These are phyloP conservation scores for Syncephalastrum racemosum DNA, from an alignment of 371 early-diverging fungal species.

Conservation along the genomic window DNA sequence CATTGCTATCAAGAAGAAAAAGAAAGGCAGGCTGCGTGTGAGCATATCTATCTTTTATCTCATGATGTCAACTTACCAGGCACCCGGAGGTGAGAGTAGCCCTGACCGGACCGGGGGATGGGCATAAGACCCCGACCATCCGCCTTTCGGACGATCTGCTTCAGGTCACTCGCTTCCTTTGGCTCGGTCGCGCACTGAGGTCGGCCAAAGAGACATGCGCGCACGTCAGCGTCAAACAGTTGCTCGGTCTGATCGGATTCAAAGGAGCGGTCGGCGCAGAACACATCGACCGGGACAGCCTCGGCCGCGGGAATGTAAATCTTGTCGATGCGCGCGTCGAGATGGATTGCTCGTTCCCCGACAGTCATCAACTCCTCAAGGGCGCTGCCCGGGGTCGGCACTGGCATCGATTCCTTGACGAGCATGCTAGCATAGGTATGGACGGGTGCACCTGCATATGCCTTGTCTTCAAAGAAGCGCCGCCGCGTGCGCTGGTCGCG, in stretches of 20 bases:
- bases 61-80: slow-evolving; percentile 30
- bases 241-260: slow-evolving; percentile 50
- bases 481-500: slow-evolving; percentile 39
- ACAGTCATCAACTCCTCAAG: slow-evolving; percentile 35
- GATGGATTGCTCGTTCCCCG: slow-evolving; percentile 9
- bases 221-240: slow-evolving; percentile 50
- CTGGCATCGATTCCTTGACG: slow-evolving; percentile 33
- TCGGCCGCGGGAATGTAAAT: too few relatives aligned
- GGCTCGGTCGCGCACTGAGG: slow-evolving; percentile 24
- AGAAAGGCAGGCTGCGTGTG: background rate
- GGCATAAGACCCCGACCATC: slow-evolving; percentile 35
- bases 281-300: slow-evolving; percentile 65
- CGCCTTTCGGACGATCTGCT: slow-evolving; percentile 20
- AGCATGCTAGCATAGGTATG: slow-evolving; percentile 50
- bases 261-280: slow-evolving; percentile 71
- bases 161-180: slow-evolving; percentile 18
- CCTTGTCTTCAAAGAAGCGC: slow-evolving; percentile 25
- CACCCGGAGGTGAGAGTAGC: slow-evolving; percentile 46
- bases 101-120: slow-evolving; percentile 33
- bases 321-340: too few relatives aligned
- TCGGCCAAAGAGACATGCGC: slow-evolving; percentile 53
- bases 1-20: slow-evolving; percentile 50
- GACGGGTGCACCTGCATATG: slow-evolving; percentile 30
- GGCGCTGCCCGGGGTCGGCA: slow-evolving; percentile 25
- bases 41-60: background rate